phyloP scores from a whole-genome alignment of 495 filamentous ascomycete genomes.

The Penicillium fimorum region DNA sequence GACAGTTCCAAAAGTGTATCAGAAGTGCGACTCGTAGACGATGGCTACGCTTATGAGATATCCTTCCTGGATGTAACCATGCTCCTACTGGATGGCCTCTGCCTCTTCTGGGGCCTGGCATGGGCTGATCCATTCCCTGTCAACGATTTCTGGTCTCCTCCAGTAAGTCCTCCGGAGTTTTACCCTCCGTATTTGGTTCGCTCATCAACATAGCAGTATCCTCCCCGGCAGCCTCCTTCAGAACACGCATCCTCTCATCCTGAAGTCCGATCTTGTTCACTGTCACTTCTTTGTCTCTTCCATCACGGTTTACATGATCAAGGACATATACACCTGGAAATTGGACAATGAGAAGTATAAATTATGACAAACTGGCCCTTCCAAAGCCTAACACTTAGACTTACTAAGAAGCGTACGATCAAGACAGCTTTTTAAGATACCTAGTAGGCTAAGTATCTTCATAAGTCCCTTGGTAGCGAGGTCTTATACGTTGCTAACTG shows the following conservation, averaged over 20 bases:
- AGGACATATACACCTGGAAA: no score
- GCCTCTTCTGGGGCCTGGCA: slow-evolving; percentile 4
- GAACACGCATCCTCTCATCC: slow-evolving; percentile 5
- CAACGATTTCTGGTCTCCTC: slow-evolving; percentile 15
- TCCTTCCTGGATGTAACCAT: not conserved
- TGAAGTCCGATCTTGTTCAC: slow-evolving; percentile 4
- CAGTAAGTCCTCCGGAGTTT: slow-evolving; percentile 12
- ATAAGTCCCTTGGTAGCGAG: no score
- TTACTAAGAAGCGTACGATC: no score
- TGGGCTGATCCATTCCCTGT: slow-evolving; percentile 2
- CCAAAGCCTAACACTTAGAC: no score
- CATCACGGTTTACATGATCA: slow-evolving; percentile 4
- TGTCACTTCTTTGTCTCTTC: slow-evolving; percentile 8
- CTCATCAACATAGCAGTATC: slow-evolving; percentile 13
- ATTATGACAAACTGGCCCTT: no score
- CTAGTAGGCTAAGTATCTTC: no score
- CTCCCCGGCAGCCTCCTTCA: slow-evolving; percentile 11
- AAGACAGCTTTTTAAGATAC: no score
- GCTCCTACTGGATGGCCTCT: slow-evolving; percentile 5
- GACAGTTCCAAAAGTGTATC: no score
- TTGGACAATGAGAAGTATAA: no score
- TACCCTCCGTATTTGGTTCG: slow-evolving; percentile 14
- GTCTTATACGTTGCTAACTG: no score
- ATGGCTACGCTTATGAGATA: no score
- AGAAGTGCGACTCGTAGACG: no score